These are phyloP conservation scores for Casuarina equisetifolia DNA, from an alignment of 306 rosid genomes.

Conservation along the genomic window DNA sequence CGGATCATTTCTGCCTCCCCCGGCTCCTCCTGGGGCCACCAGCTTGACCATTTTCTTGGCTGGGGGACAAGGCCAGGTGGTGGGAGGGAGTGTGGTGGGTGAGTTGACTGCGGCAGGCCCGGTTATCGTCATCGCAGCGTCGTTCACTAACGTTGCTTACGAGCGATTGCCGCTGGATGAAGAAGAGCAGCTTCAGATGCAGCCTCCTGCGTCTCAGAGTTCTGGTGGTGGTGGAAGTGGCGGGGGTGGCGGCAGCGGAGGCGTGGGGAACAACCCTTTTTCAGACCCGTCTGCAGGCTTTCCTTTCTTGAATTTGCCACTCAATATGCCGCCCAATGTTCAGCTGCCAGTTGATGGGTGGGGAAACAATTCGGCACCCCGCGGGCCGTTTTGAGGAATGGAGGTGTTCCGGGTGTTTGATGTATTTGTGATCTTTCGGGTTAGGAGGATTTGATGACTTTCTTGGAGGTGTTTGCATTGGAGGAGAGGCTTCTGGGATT, in stretches of 20 bases:
- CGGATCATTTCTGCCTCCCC: constrained; percentile 85
- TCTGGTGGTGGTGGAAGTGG: constrained; percentile 28
- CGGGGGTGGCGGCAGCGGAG: constrained; percentile 16
- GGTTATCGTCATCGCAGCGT: constrained; percentile 74
- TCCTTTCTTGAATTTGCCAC: constrained; percentile 78
- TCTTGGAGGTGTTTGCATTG: constrained; percentile 18
- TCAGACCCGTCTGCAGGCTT: constrained; percentile 69
- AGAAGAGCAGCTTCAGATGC: constrained; percentile 60
- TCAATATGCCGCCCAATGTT: constrained; percentile 86
- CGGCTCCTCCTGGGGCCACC: constrained; percentile 91
- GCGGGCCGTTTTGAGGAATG: constrained; percentile 42
- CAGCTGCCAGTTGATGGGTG: constrained; percentile 70
- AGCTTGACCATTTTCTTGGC: constrained; percentile 68
- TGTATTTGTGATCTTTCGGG: neutral
- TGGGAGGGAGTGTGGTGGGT: constrained; percentile 87
- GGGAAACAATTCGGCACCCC: constrained; percentile 45
- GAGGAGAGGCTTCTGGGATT: constrained; percentile 23
- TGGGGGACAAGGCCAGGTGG: constrained; percentile 88
- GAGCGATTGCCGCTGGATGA: constrained; percentile 81
- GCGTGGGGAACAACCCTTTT: constrained; percentile 39
- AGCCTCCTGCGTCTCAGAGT: constrained; percentile 41
- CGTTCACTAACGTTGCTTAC: constrained; percentile 86
- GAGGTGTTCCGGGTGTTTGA: neutral
- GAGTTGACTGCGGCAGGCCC: constrained; percentile 85
- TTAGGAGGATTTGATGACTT: neutral